Percentiles rank a stretch among this genome's conserved stretches.
Conservation (phyloP, 2,329 filamentous ascomycete species). For the Paracorniculantispora psalliotae region DNA sequence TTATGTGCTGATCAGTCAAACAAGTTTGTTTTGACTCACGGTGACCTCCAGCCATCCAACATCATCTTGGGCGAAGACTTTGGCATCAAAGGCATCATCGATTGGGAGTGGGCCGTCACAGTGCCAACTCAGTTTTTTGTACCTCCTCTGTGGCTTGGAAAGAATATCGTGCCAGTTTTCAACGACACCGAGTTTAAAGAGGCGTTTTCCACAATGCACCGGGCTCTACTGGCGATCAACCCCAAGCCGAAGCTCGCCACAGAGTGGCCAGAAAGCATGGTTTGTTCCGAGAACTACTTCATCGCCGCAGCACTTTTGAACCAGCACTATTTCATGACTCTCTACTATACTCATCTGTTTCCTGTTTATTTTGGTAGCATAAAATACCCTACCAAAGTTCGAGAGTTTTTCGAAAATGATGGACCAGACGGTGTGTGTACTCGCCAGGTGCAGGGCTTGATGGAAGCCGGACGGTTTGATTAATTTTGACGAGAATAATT, state of each 20-base stretch:
- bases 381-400: background rate
- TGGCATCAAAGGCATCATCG: slow-evolving; percentile 11
- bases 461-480: no score
- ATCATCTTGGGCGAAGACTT: slow-evolving; percentile 9
- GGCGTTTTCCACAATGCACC: background rate
- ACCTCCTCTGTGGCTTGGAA: slow-evolving; percentile 7
- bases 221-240: background rate
- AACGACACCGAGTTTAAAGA: background rate
- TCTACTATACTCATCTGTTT: slow-evolving; percentile 6
- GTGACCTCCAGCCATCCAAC: slow-evolving; percentile 10
- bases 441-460: background rate
- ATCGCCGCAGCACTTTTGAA: slow-evolving; percentile 1
- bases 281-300: background rate
- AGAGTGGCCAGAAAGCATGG: slow-evolving; percentile 4
- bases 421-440: slow-evolving; percentile 5
- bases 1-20: background rate
- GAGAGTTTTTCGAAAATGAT: background rate
- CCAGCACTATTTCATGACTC: slow-evolving; percentile 7
- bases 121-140: slow-evolving; percentile 5
- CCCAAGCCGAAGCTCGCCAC: background rate
- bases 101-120: slow-evolving; percentile 12
- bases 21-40: slow-evolving; percentile 10
- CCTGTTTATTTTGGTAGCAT: background rate
- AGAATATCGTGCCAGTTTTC: background rate
- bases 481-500: no score